These are phyloP conservation scores for Tulasnella sp. DNA, from an alignment of 768 basidiomycete species.

Conservation along the genomic window DNA sequence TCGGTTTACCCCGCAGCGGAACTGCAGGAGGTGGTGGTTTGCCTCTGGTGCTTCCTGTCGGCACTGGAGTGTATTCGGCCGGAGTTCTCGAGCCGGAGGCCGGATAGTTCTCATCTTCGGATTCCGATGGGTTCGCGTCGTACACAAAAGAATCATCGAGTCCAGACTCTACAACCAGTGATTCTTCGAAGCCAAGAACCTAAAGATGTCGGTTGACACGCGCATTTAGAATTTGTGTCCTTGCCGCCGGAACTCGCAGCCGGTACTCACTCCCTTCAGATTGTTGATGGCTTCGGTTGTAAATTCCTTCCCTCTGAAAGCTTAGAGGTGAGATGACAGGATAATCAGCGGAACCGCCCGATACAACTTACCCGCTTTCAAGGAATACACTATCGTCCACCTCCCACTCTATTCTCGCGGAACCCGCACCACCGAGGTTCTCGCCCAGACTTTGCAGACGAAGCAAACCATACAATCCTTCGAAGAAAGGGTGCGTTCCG, in stretches of 20 bases:
- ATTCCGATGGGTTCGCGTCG: neutral
- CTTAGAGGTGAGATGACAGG: conserved; percentile 15
- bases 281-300: conserved; percentile 86
- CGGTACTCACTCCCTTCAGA: conserved; percentile 71
- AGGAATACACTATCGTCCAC: conserved; percentile 90
- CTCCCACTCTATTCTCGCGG: conserved; percentile 70
- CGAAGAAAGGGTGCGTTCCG: conserved; percentile 81
- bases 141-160: neutral
- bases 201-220: conserved; percentile 19
- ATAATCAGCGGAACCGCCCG: neutral
- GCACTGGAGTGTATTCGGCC: neutral
- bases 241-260: neutral
- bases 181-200: conserved; percentile 69
- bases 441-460: conserved; percentile 72
- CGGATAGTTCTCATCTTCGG: neutral
- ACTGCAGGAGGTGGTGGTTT: conserved; percentile 3
- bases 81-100: neutral
- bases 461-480: conserved; percentile 64
- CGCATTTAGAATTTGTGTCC: neutral
- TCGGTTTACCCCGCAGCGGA: neutral
- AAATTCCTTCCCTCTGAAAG: conserved; percentile 75
- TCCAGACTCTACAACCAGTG: conserved; percentile 14
- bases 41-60: neutral
- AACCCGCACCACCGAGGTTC: conserved; percentile 69
- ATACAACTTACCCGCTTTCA: conserved; percentile 70